phyloP scores from a whole-genome alignment of 108 stramenopile species.

The Cylindrotheca closterium region DNA sequence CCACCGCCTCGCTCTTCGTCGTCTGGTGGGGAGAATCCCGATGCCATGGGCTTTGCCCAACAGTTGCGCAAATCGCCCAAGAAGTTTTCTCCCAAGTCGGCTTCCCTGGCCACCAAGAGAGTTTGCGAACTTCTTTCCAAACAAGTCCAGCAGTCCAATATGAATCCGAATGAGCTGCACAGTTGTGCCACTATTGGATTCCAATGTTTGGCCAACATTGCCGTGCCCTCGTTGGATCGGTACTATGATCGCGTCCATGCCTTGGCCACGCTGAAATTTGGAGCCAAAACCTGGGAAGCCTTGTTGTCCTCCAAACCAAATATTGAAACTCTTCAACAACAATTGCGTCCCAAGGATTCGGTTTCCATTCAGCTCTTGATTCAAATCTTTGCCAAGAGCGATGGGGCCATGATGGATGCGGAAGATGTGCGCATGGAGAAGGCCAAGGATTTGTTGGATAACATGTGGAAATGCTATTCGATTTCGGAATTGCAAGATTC shows the following conservation, averaged over 20 bases:
- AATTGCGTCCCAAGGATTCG: background rate
- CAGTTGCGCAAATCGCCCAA: background rate
- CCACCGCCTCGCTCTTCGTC: background rate
- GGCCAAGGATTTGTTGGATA: background rate
- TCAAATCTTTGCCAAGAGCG: constrained; percentile 11
- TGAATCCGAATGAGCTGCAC: constrained; percentile 6
- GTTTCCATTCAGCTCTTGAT: constrained; percentile 3
- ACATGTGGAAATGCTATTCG: background rate
- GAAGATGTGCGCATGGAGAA: background rate
- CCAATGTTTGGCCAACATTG: constrained; percentile 18
- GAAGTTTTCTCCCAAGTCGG: background rate
- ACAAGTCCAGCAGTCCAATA: constrained; percentile 1
- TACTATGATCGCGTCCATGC: constrained; percentile 24
- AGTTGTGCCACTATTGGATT: constrained; percentile 15
- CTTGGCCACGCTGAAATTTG: constrained; percentile 26
- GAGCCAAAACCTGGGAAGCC: constrained; percentile 11
- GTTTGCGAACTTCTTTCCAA: constrained; percentile 13
- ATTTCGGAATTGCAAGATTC: constrained; percentile 19
- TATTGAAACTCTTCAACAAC: background rate
- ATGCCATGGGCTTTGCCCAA: background rate
- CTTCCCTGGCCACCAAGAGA: constrained; percentile 9
- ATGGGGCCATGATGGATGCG: background rate
- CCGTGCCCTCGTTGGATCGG: constrained; percentile 1
- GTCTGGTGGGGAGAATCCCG: background rate
- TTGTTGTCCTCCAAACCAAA: background rate